Base-by-base conservation (phyloP, 495 filamentous ascomycete species). In the Podospora didyma region DNA sequence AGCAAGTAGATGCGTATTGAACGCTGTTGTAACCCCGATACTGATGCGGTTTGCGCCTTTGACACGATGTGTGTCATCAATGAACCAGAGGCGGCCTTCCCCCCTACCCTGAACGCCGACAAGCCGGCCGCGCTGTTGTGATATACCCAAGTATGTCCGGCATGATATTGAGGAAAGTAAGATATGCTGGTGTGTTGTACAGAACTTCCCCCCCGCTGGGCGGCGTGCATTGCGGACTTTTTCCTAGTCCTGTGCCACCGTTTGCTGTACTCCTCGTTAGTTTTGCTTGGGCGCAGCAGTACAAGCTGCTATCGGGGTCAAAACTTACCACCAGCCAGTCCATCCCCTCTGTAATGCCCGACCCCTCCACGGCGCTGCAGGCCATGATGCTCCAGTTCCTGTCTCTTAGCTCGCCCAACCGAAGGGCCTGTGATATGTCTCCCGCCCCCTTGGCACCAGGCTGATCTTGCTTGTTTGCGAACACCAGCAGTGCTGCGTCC, bases 381-480 rank as follows among this genome's bases (percentile, higher is more conserved):
- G 91, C 92, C 62, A 97, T 90, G 67, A 98, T 97, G 68, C 90
- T 97, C 94, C 94, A 98, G 79, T 97, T 98, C 63, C 94, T 82
- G 75, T 98, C 95, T 62, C 91, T 86, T 60, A 98, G 72, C 62
- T 96, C 90, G 46, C 90, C 92, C 48, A 98, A 74, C 63, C 86
- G 86, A 70, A 98, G 74, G 20, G 90, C 94, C 72, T 97, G 92
- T 46, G 88, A 93, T 62, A 98, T 97, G 66, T 97, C 95, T 9
- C 91, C 94, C 2, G 95, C 94, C 0, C 94, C 95, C 72, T 96
- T 95, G 26, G 94, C 92, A 20, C 94, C 95, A 2, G 94, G 94
- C 66, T 97, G 94, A 74, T 98, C 94, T 67, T 98, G 95, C 75
- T 98, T 98, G 75, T 98, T 98, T 54, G 94, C 94, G 73, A 98